Base-by-base conservation (phyloP, 2,329 filamentous ascomycete genomes). In the Fusarium incarnatum region DNA sequence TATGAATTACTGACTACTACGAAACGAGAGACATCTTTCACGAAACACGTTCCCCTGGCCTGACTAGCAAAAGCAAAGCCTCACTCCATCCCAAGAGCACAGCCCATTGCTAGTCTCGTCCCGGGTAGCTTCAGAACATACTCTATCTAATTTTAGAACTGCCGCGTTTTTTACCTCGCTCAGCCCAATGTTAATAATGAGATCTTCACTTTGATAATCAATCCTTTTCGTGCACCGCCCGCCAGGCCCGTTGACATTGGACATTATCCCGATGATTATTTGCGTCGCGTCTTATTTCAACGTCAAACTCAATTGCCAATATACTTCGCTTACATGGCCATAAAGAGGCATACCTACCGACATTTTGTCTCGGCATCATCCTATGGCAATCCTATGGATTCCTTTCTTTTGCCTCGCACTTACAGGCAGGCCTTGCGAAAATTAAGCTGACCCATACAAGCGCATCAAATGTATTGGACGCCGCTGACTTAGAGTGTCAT, bases 81-180 rank as follows among this genome's bases (percentile, higher is more conserved):
- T 64, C 65, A 50, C 54, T 64, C 55, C 60, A 63, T 58, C 64
- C 60, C 44, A 11, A 45, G 27, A 66, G 64, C 69, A 73, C 71
- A 68, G 68, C 70, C 52, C 71, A 53, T 59, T 58, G 23, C 47
- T 70, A 65, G 62, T 54, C 56, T 60, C 59, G 61, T 54, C 56
- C 62, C 65, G 61, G 62, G 62, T 64, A 64, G 62, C 27, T 53
- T 53, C 46, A 23, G 50, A 50, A 59, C 30, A 30, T 32, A 52
- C 40, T 25, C 28, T 46, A 48, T 64, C 73, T 75, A 75, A 75
- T 67, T 75, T 75, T 75, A 75, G 73, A 65, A 68, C 25, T 61
- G 53, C 64, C 53, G 53, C 63, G 56, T 58, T 60, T 68, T 70
- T 72, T 57, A 32, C 59, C 53, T 72, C 57, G 25, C 73, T 75